These are phyloP conservation scores for Diplocarpon mali DNA, from an alignment of 2,329 filamentous ascomycete species.

Conservation along the genomic window DNA sequence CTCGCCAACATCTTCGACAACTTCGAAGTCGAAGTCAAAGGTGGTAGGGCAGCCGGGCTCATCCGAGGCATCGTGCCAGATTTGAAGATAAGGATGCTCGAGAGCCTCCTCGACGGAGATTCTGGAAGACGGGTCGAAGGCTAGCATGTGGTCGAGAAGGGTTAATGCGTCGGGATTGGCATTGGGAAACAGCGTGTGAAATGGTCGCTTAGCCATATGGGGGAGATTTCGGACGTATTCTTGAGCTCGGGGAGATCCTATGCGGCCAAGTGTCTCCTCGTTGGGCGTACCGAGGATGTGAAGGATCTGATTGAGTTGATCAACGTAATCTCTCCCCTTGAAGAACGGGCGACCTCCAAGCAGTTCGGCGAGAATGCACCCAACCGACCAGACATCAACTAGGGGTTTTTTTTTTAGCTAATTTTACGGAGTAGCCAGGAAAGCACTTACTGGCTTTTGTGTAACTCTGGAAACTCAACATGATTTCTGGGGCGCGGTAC, in stretches of 20 bases:
- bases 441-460: constrained; percentile 91
- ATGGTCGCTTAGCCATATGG: constrained; percentile 87
- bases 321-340: constrained; percentile 97
- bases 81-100: constrained; percentile 90
- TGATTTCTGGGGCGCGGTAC: constrained; percentile 98
- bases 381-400: constrained; percentile 99
- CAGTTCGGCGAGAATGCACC: constrained; percentile 92
- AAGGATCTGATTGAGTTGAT: constrained; percentile 98
- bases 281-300: constrained; percentile 96
- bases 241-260: constrained; percentile 89
- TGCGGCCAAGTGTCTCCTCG: constrained; percentile 85
- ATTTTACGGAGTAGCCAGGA: background rate
- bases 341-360: constrained; percentile 96
- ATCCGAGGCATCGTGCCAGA: constrained; percentile 93
- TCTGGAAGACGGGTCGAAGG: constrained; percentile 87
- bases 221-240: constrained; percentile 97
- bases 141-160: constrained; percentile 91
- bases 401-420: constrained; percentile 9
- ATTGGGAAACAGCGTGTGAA: constrained; percentile 79
- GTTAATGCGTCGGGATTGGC: constrained; percentile 95
- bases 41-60: constrained; percentile 88
- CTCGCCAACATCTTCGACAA: constrained; percentile 86
- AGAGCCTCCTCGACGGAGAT: constrained; percentile 92
- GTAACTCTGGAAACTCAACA: constrained; percentile 99
- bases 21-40: constrained; percentile 97